Evolutionary conservation across 441 rosid genomes (phyloP).

Genomic region (Kokia cookei): DNA sequence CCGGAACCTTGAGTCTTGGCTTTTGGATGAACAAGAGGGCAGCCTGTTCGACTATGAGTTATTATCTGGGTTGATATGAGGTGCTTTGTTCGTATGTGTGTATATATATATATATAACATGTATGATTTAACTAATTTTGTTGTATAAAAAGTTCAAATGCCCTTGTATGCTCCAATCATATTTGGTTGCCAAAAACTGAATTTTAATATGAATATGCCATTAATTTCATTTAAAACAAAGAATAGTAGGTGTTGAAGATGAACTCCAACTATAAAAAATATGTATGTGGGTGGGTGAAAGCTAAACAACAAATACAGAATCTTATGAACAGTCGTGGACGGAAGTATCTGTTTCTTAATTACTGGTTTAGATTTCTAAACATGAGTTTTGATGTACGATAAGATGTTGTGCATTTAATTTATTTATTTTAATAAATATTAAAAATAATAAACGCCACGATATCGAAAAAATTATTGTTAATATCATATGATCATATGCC

Average conservation of each 20-base stretch:
- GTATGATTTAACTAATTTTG: background rate
- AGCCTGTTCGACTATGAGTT: background rate
- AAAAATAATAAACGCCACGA: no score
- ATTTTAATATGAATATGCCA: background rate
- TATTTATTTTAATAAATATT: no score
- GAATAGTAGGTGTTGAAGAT: no score
- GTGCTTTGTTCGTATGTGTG: background rate
- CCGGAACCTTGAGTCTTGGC: conserved; percentile 9
- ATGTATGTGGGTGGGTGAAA: background rate
- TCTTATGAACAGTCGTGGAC: background rate
- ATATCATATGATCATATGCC: no score
- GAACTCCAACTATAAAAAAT: background rate
- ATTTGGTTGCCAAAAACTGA: background rate
- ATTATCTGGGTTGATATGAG: background rate
- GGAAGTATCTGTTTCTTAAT: background rate
- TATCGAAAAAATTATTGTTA: no score
- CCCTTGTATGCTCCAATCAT: background rate
- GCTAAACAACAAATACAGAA: background rate
- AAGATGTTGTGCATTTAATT: no score
- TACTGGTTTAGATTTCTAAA: no score
- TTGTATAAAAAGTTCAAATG: background rate
- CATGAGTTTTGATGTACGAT: no score
- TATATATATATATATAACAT: background rate
- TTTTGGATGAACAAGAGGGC: background rate
- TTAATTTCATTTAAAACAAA: background rate